Conservation (phyloP, 2,329 filamentous ascomycete genomes). For the Arthrobotrys megalospora region DNA sequence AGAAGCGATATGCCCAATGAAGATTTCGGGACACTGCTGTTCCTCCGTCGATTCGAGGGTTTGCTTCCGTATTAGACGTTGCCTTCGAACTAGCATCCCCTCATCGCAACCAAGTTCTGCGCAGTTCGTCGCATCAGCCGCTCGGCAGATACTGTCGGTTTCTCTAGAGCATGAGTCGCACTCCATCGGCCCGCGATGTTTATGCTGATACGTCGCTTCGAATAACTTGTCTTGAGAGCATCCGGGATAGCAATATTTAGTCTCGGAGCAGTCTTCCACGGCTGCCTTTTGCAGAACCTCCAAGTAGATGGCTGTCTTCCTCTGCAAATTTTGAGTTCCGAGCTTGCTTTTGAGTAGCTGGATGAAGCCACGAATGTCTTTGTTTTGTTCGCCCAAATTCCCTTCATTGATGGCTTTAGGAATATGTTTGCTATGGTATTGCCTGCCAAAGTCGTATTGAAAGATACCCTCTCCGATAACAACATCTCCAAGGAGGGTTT, state of each 20-base stretch:
- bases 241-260: conserved; percentile 51
- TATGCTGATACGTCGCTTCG: conserved; percentile 38
- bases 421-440: conserved; percentile 52
- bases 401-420: conserved; percentile 60
- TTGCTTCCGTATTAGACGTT: neutral
- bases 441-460: conserved; percentile 66
- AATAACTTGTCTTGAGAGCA: conserved; percentile 61
- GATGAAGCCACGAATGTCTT: conserved; percentile 53
- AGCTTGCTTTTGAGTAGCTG: conserved; percentile 40
- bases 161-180: neutral
- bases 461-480: conserved; percentile 64
- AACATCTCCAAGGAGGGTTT: conserved; percentile 66
- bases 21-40: conserved; percentile 57
- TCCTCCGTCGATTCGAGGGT: neutral
- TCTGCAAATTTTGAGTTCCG: conserved; percentile 8
- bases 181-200: neutral
- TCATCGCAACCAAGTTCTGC: conserved; percentile 11
- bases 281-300: conserved; percentile 31
- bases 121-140: neutral
- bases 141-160: neutral
- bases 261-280: neutral
- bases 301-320: neutral
- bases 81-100: neutral
- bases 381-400: conserved; percentile 55
- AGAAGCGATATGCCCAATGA: conserved; percentile 66